These are phyloP conservation scores for Pseudogymnoascus sp. DNA, from an alignment of 2,329 filamentous ascomycete genomes.

Conservation along the genomic window DNA sequence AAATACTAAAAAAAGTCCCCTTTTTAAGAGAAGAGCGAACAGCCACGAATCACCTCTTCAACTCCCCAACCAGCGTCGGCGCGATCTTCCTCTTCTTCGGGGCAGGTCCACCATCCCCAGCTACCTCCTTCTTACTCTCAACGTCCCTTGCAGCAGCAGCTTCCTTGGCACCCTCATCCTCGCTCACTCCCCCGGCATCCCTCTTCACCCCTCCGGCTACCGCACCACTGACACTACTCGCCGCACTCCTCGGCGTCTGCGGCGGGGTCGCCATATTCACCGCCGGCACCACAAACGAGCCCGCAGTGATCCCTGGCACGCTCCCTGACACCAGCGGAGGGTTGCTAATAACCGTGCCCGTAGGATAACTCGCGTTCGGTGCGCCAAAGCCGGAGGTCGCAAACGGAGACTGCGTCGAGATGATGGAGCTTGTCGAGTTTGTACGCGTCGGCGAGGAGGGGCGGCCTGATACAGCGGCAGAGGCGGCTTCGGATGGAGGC, in stretches of 20 bases:
- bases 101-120: background rate
- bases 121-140: conserved; percentile 34
- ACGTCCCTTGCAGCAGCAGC: conserved; percentile 18
- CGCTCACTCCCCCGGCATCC: conserved; percentile 38
- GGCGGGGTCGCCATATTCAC: conserved; percentile 82
- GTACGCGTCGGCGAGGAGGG: conserved; percentile 74
- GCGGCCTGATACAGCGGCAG: conserved; percentile 45
- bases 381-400: conserved; percentile 25
- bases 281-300: conserved; percentile 39
- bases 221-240: conserved; percentile 43
- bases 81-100: conserved; percentile 61
- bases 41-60: background rate
- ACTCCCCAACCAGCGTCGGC: conserved; percentile 46
- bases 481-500: conserved; percentile 46
- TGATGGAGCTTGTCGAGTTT: conserved; percentile 73
- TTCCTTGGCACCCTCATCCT: conserved; percentile 44
- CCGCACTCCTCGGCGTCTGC: conserved; percentile 65
- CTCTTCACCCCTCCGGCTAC: conserved; percentile 42
- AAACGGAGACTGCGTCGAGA: conserved; percentile 46
- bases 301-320: conserved; percentile 59
- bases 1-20: background rate
- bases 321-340: conserved; percentile 70
- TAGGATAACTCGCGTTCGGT: conserved; percentile 36
- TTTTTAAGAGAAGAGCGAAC: background rate
- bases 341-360: conserved; percentile 54